Conservation (phyloP, 2,329 filamentous ascomycete species). For the Colletotrichum cuscutae region DNA sequence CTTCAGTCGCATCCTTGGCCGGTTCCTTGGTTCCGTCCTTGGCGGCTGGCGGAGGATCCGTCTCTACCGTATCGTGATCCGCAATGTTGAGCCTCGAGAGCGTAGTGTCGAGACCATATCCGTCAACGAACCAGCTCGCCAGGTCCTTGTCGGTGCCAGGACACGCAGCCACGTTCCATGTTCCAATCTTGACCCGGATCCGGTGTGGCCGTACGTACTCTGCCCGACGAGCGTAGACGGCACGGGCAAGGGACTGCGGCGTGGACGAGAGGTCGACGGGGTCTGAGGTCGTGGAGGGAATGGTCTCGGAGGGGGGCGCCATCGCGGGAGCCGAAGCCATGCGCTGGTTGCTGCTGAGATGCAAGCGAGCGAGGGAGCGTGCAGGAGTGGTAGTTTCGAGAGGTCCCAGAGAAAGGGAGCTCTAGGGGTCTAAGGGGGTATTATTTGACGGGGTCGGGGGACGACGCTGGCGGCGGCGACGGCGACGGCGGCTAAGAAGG, state of each 20-base stretch:
- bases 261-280: constrained; percentile 55
- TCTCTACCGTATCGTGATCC: constrained; percentile 49
- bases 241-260: constrained; percentile 69
- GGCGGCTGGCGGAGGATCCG: background rate
- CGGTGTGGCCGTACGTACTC: constrained; percentile 83
- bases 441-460: background rate
- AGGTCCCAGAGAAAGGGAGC: background rate
- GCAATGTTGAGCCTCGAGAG: constrained; percentile 65
- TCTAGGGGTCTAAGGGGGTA: background rate
- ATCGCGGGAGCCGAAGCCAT: constrained; percentile 17
- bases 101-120: constrained; percentile 74
- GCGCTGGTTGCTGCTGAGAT: background rate
- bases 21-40: background rate
- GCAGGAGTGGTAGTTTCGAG: background rate
- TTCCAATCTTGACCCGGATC: constrained; percentile 88
- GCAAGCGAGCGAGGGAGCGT: background rate
- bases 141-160: constrained; percentile 90
- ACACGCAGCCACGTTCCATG: constrained; percentile 93
- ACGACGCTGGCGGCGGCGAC: background rate
- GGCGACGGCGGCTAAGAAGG: background rate
- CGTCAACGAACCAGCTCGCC: constrained; percentile 86
- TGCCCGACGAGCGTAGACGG: constrained; percentile 76
- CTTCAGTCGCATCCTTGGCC: constrained; percentile 14
- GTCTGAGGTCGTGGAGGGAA: constrained; percentile 50
- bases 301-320: constrained; percentile 19